Conservation (phyloP, 2,329 filamentous ascomycete genomes). For the Zymoseptoria pseudotritici region DNA sequence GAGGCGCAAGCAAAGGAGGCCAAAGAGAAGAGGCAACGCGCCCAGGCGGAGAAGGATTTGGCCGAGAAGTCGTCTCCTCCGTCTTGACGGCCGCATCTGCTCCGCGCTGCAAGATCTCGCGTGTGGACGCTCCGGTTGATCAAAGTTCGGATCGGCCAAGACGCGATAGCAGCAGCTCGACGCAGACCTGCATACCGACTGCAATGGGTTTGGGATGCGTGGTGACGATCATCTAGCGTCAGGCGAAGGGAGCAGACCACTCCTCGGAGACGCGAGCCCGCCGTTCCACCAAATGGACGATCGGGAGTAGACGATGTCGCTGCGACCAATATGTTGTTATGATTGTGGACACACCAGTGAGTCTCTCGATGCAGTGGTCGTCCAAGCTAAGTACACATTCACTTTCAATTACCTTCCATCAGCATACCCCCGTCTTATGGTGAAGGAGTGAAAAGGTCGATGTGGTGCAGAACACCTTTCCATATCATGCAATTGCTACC, state of each 20-base stretch:
- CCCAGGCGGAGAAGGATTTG: constrained; percentile 1
- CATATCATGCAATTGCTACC: too few relatives aligned
- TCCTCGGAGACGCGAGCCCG: neutral
- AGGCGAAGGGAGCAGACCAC: neutral
- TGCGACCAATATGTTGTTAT: neutral
- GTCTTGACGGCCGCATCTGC: neutral
- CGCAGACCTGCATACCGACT: neutral
- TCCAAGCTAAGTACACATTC: neutral
- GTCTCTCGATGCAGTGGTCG: too few relatives aligned
- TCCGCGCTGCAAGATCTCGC: neutral
- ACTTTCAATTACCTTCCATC: too few relatives aligned
- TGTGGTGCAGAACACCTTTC: too few relatives aligned
- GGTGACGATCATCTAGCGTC: neutral
- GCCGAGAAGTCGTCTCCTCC: constrained; percentile 1
- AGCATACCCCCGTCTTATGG: too few relatives aligned
- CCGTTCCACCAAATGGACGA: neutral
- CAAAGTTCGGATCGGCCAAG: too few relatives aligned
- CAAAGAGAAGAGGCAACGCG: constrained; percentile 6
- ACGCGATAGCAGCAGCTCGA: too few relatives aligned
- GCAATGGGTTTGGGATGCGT: neutral
- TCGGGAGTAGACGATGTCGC: neutral
- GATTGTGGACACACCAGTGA: neutral
- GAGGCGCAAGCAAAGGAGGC: constrained; percentile 14
- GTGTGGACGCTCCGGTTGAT: too few relatives aligned
- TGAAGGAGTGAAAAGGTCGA: too few relatives aligned